These are phyloP conservation scores for Paramyrothecium roridum DNA, from an alignment of 2,329 filamentous ascomycete species.

Conservation along the genomic window DNA sequence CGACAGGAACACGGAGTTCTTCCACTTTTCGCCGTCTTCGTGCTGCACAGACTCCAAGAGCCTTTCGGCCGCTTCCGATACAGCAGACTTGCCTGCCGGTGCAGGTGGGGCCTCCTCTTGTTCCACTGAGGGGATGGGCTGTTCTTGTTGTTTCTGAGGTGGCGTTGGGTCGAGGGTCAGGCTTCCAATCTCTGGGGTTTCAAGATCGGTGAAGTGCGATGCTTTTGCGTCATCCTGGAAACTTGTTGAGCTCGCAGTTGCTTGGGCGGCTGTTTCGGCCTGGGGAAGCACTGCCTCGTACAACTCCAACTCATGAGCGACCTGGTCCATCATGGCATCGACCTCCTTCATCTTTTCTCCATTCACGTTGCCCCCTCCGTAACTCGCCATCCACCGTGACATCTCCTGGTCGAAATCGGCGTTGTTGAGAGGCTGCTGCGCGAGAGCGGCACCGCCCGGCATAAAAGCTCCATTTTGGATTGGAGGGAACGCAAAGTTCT, in stretches of 20 bases:
- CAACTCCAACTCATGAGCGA: conserved; percentile 36
- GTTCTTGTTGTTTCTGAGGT: neutral
- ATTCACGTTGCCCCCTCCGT: conserved; percentile 22
- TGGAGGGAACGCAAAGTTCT: conserved; percentile 19
- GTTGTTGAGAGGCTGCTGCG: conserved; percentile 17
- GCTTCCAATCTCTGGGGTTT: conserved; percentile 26
- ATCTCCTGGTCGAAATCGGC: conserved; percentile 39
- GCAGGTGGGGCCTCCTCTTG: conserved; percentile 7
- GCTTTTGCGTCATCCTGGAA: neutral
- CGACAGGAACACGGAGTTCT: conserved; percentile 40
- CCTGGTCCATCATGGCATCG: conserved; percentile 39
- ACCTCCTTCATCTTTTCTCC: conserved; percentile 33
- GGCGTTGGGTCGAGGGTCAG: conserved; percentile 19
- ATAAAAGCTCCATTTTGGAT: conserved; percentile 20
- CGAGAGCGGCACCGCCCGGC: conserved; percentile 13
- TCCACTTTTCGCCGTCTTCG: conserved; percentile 43
- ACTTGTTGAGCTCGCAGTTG: neutral
- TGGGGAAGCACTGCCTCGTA: conserved; percentile 25
- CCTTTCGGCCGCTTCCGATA: conserved; percentile 38
- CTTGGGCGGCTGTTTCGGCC: conserved; percentile 9
- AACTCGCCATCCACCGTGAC: conserved; percentile 35
- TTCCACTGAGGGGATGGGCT: conserved; percentile 9
- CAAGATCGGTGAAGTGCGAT: conserved; percentile 21
- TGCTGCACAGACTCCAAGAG: conserved; percentile 41
- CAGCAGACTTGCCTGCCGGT: conserved; percentile 25